phyloP scores from a whole-genome alignment of 1,139 yeast species.

The Debaryomycetaceae sp. region DNA sequence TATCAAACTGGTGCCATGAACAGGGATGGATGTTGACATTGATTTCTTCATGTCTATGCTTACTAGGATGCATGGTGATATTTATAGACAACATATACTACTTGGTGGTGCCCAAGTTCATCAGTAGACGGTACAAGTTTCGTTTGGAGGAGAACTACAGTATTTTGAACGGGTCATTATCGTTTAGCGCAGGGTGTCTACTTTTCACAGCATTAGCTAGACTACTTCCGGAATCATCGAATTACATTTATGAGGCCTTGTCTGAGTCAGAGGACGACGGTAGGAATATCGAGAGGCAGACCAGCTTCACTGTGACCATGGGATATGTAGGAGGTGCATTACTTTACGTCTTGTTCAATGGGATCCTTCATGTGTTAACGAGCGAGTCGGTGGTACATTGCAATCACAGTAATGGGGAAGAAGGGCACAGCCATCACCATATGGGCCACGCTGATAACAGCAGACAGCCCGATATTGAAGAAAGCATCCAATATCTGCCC shows the following conservation, averaged over 20 bases:
- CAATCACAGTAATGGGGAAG: slow-evolving; percentile 49
- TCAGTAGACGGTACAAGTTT: slow-evolving; percentile 46
- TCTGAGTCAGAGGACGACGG: slow-evolving; percentile 5
- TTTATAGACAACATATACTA: slow-evolving; percentile 48
- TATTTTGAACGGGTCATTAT: slow-evolving; percentile 63
- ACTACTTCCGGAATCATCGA: slow-evolving; percentile 66
- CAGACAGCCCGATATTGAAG: not conserved
- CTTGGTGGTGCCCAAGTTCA: slow-evolving; percentile 33
- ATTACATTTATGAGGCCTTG: slow-evolving; percentile 14
- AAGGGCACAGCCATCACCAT: slow-evolving; percentile 9
- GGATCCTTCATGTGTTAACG: slow-evolving; percentile 66
- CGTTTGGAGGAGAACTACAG: slow-evolving; percentile 55
- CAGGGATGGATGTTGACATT: slow-evolving; percentile 59
- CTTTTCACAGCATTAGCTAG: slow-evolving; percentile 72
- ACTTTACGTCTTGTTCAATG: slow-evolving; percentile 59
- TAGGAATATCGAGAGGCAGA: slow-evolving; percentile 9
- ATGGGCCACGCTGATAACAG: slow-evolving; percentile 7
- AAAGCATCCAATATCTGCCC: not conserved
- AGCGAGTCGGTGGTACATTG: slow-evolving; percentile 86
- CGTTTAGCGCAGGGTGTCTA: slow-evolving; percentile 76
- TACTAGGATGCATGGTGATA: slow-evolving; percentile 56
- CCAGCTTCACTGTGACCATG: slow-evolving; percentile 40
- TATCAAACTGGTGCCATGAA: slow-evolving; percentile 2
- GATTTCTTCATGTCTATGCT: slow-evolving; percentile 56
- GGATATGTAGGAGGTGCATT: slow-evolving; percentile 58